Base-by-base conservation (phyloP, 1,284 basidiomycete species). In the Trametes versicolor region DNA sequence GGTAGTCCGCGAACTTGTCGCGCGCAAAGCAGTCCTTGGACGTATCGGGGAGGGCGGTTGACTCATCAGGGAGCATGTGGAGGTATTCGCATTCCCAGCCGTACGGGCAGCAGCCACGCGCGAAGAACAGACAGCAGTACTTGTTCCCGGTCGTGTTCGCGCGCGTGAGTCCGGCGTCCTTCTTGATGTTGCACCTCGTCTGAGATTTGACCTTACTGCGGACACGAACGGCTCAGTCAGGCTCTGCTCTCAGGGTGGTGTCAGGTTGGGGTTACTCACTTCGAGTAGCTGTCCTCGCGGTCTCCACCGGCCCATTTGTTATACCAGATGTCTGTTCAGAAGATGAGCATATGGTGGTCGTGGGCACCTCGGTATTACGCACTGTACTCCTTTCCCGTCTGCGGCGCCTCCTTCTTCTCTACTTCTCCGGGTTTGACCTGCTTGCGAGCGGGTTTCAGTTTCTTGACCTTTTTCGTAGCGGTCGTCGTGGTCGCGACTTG, bases 291-390 rank as follows among this genome's bases (percentile, higher is more conserved):
- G 75, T 98, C 96, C 78, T 97, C 96, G 57, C 94, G 87, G 76
- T 98, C 96, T 63, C 96, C 96, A 67, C 96, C 93, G 41, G 96
- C 96, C 95, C 96, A 99, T 82, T 99, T 99, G 80, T 99, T 98
- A 80, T 99, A 99, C 97, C 97, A 99, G 64, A 98, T 94, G 78
- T 99, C 97, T 95, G 61, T 70, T 77, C 72, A 51, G 48, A 58
- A 12, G 21, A 43, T 32, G 37, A 39, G 23, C 27, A 9, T 63
- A 37, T 58, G 60, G n/a, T 27, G 34, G 63, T 4, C 13, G 17
- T 41, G 52, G 36, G 37, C 32, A 29, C 27, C 12, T 37, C 32
- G 45, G 34, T n/a, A 32, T 47, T 45, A 84, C 93, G 73, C 71
- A 96, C 95, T 97, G 79, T 97, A 97, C 75, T 97, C 95, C 77